A percentile compares a stretch with the other conserved stretches of the same genome.
phyloP scores from a whole-genome alignment of 2,329 filamentous ascomycete genomes.

The Septoria linicola region DNA sequence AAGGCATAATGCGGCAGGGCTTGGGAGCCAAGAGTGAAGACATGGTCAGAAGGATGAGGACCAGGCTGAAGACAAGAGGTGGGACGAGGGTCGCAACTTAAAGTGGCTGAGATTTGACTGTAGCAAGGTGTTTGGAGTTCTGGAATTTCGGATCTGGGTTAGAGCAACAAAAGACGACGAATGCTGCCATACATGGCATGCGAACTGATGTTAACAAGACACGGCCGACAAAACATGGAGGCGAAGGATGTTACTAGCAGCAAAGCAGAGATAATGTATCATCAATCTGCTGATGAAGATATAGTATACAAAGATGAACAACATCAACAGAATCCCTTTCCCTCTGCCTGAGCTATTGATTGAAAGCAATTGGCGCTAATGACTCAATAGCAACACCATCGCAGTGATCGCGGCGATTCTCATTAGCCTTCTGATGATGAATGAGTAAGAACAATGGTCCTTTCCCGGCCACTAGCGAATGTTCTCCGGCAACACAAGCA shows the following conservation, averaged over 20 bases:
- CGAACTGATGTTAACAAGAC: no score
- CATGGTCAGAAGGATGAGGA: conserved; percentile 15
- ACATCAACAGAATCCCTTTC: neutral
- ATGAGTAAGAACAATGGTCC: no score
- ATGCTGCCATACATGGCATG: no score
- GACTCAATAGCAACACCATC: no score
- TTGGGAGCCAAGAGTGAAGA: conserved; percentile 10
- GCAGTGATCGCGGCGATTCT: no score
- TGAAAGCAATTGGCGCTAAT: neutral
- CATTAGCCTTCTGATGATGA: neutral
- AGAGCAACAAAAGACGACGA: neutral
- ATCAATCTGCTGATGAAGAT: neutral
- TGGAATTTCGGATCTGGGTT: neutral
- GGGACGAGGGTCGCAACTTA: conserved; percentile 6
- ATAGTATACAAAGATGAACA: neutral
- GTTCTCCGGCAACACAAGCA: no score
- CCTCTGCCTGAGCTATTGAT: no score
- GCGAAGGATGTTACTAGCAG: neutral
- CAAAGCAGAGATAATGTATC: neutral
- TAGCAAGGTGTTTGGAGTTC: neutral
- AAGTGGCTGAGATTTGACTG: neutral
- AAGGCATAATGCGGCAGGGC: conserved; percentile 21
- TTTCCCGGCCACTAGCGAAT: no score
- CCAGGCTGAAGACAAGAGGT: conserved; percentile 3
- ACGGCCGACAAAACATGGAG: neutral